Base-by-base conservation (phyloP, 2,329 filamentous ascomycete species). In the Penicillium brasilianum region DNA sequence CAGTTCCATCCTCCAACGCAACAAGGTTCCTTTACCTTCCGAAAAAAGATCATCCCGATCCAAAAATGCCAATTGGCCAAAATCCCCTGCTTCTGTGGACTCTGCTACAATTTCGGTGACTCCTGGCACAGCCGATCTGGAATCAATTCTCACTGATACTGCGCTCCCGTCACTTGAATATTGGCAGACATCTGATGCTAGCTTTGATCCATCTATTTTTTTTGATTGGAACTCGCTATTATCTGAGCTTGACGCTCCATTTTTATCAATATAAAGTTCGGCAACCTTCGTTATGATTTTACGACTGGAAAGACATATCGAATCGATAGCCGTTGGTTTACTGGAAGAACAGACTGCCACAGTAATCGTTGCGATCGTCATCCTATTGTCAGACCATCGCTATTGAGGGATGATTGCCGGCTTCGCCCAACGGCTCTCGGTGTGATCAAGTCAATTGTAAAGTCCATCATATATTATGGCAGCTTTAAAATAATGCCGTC, bases 1-100 rank as follows among this genome's bases (percentile, higher is more conserved):
- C n/a, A 67, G 73, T 34, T 59, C 65, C 2, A 64, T 75, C 28
- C 61, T 76, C n/a, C 65, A 63, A 22, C 64, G 61, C 32, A 44
- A 76, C 30, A 67, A 59, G 16, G 55, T 66, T 10, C 58, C 63
- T 8, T n/a, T 55, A 1, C 32, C 61, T 14, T 18, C 48, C 4
- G 22, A 20, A 53, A 22, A 16, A 56, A 20, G 16, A 16, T 28
- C 9, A n/a, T n/a, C 16, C 41, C 11, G 54, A 8, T 34, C 11
- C n/a, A n/a, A 7, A 41, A 28, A 39, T 13, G 11, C 10, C 6
- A 11, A 37, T 8, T 14, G 13, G 4, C 11, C 3, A 8, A 25
- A 13, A 1, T 6, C n/a, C 7, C 14, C 34, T 11, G 28, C 11
- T 8, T 16, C 32, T 4, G 18, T 22, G 18, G 34, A 36, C 16